Evolutionary conservation across 2,329 filamentous ascomycete genomes (phyloP).

Genomic region (Aspergillus costaricaensis): DNA sequence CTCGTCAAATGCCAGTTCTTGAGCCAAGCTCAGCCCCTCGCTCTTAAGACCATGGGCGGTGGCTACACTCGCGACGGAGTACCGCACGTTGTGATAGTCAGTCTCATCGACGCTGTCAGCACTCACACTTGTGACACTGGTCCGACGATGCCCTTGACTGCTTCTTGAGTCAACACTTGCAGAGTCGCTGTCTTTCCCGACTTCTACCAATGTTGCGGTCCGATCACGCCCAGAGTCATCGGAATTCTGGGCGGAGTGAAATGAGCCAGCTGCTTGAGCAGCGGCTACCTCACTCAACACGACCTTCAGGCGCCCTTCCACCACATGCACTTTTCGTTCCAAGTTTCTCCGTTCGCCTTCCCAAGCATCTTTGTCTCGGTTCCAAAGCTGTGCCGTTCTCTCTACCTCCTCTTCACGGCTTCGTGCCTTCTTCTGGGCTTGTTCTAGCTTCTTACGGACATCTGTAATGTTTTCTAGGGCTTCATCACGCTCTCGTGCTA

Average conservation of each 20-base stretch:
- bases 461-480: slow-evolving; percentile 73
- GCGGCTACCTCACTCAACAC: slow-evolving; percentile 78
- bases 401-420: slow-evolving; percentile 81
- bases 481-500: slow-evolving; percentile 83
- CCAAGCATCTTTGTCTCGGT: slow-evolving; percentile 81
- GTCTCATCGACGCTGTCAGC: slow-evolving; percentile 39
- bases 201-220: slow-evolving; percentile 23
- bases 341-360: slow-evolving; percentile 77
- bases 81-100: slow-evolving; percentile 63
- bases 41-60: slow-evolving; percentile 57
- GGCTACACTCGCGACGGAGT: slow-evolving; percentile 66
- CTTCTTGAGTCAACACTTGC: slow-evolving; percentile 69
- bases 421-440: slow-evolving; percentile 73
- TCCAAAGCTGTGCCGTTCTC: slow-evolving; percentile 77
- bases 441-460: slow-evolving; percentile 73
- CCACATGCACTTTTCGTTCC: slow-evolving; percentile 85
- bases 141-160: slow-evolving; percentile 63
- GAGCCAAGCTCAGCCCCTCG: slow-evolving; percentile 77
- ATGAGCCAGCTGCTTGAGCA: slow-evolving; percentile 37
- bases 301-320: slow-evolving; percentile 79
- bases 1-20: slow-evolving; percentile 85
- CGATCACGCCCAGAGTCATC: slow-evolving; percentile 55
- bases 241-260: slow-evolving; percentile 49
- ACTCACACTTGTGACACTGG: slow-evolving; percentile 56
- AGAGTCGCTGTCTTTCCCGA: slow-evolving; percentile 61